Conservation (phyloP, 208 protist species). For the Trypanosoma brucei region DNA sequence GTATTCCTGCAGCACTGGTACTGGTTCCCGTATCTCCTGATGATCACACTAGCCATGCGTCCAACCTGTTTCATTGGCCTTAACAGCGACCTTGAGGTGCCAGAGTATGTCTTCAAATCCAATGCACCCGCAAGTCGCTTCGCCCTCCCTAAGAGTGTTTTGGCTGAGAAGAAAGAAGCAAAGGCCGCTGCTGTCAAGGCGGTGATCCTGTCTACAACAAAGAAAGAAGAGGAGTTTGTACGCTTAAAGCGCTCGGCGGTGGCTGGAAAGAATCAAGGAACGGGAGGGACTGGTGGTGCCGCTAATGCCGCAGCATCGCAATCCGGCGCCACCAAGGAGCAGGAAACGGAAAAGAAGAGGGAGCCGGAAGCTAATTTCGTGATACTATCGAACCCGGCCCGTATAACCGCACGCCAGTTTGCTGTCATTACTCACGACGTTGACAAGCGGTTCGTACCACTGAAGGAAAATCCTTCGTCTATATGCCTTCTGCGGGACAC, state of each 20-base stretch:
- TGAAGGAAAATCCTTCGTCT: constrained; percentile 65
- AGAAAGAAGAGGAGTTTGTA: constrained; percentile 75
- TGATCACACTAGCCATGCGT: constrained; percentile 94
- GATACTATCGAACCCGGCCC: constrained; percentile 74
- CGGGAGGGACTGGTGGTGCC: constrained; percentile 1
- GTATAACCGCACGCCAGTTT: constrained; percentile 77
- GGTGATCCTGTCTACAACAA: constrained; percentile 85
- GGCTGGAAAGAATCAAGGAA: constrained; percentile 2
- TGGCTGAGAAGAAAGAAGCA: constrained; percentile 85
- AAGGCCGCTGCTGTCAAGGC: constrained; percentile 54
- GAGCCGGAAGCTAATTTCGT: constrained; percentile 46
- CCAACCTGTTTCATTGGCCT: constrained; percentile 97
- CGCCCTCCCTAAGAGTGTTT: constrained; percentile 78
- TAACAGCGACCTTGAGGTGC: constrained; percentile 96
- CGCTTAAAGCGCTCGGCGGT: constrained; percentile 46
- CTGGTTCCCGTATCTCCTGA: constrained; percentile 98
- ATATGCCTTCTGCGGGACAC: constrained; percentile 79
- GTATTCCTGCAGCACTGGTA: constrained; percentile 99
- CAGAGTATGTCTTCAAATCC: constrained; percentile 90
- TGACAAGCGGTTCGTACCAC: constrained; percentile 62
- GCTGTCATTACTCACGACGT: constrained; percentile 56
- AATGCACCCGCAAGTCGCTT: constrained; percentile 93
- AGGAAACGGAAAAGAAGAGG: constrained; percentile 32
- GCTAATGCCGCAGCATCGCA: constrained; percentile 1
- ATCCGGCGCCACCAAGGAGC: not conserved